A percentile compares a stretch with the other conserved stretches of the same genome.
phyloP scores from a whole-genome alignment of 352 stramenopile genomes.

The Phytophthora cactorum region DNA sequence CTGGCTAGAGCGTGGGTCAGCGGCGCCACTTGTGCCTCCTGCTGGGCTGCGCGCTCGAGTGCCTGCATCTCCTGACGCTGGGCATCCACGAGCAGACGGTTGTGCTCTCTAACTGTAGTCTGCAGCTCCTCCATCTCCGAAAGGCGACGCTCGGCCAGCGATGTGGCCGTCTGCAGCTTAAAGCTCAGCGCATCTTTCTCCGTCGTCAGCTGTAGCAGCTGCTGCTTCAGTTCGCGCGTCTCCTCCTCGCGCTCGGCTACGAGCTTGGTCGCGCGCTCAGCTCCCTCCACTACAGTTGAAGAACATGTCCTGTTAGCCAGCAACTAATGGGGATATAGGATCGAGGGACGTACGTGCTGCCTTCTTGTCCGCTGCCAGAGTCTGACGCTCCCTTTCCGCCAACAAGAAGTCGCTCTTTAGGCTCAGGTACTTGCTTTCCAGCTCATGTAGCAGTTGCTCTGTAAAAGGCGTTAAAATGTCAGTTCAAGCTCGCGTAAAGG shows the following conservation, averaged over 20 bases:
- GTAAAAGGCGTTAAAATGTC: conserved; percentile 16
- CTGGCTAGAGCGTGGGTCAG: conserved; percentile 53
- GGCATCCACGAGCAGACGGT: conserved; percentile 52
- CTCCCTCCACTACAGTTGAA: conserved; percentile 38
- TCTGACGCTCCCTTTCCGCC: conserved; percentile 62
- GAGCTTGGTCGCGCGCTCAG: conserved; percentile 32
- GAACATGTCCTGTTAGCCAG: conserved; percentile 20
- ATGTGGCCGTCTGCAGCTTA: conserved; percentile 52
- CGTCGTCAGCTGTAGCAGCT: conserved; percentile 51
- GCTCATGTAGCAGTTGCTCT: conserved; percentile 84
- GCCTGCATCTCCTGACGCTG: conserved; percentile 74
- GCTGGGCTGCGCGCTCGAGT: conserved; percentile 57
- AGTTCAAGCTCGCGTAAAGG: conserved; percentile 13
- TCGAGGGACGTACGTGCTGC: conserved; percentile 42
- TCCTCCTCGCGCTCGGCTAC: conserved; percentile 40
- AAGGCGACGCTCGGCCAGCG: conserved; percentile 65
- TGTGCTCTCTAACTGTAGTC: conserved; percentile 62
- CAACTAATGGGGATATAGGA: conserved; percentile 1
- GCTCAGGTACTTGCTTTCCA: conserved; percentile 75
- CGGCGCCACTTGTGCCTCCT: conserved; percentile 68
- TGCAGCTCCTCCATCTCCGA: conserved; percentile 69
- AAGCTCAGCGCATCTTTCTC: conserved; percentile 63
- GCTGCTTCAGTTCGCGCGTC: conserved; percentile 37
- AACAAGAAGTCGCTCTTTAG: conserved; percentile 68
- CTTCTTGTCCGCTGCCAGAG: conserved; percentile 51